Evolutionary conservation across 2,329 filamentous ascomycete genomes (phyloP), one percentile per base, ranked within the genome.

Genomic region (Hypoxylon sp.): DNA sequence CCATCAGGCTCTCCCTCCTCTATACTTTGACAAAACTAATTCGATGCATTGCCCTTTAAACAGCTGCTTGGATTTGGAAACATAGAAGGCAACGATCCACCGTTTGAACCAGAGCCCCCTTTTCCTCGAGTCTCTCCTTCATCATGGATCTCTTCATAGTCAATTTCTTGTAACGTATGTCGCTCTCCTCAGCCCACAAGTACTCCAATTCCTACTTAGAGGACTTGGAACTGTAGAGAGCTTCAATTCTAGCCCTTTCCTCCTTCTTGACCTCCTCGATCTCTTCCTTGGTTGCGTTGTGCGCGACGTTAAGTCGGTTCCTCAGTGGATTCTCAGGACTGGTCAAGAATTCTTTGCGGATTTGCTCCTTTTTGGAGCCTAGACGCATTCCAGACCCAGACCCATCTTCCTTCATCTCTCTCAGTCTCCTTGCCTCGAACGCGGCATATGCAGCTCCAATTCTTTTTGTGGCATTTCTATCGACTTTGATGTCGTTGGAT

Each of bases 261-360:
- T 85, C 80, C 45, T 89, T 83, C 77, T 84, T 87, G 64, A 94
- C 81, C 52, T 87, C 85, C 52, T 84, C 84, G 48, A 97, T 75
- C 75, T 99, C 95, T 3, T 93, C 93, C 80, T 88, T 91, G 21
- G 86, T 87, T 59, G 93, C 88, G 80, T 99, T 93, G 81, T 93
- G 97, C 2, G 84, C 80, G 1, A 89, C 92, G 56, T 84, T 88
- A 14, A 91, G 90, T 0, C 0, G 6, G 82, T 97, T 93, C 82
- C 97, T 97, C 82, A 97, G 96, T 13, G 96, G 96, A 80, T 99
- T 99, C 75, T 98, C 95, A 1, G 93, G 91, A 76, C 92, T 92
- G 85, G 93, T 97, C 80, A 97, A 92, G 79, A 98, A 99, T 82
- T 98, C 96, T 85, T 97, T 97, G 69, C 88, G 82, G 72, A 97